Evolutionary conservation across 2,329 filamentous ascomycete species (phyloP).

Genomic region (Pseudogymnoascus sp.): DNA sequence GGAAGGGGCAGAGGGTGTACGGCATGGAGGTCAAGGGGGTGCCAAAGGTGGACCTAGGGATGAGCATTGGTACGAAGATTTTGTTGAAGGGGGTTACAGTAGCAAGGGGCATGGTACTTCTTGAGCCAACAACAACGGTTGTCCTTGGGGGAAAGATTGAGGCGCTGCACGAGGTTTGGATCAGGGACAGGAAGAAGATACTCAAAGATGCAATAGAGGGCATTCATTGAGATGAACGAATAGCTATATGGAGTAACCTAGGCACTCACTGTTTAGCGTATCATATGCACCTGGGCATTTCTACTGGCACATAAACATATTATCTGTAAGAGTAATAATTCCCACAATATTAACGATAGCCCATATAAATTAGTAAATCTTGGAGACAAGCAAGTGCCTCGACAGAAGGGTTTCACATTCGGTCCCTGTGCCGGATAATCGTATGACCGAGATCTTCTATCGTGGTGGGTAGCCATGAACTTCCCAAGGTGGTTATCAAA

Average conservation of each 20-base stretch:
- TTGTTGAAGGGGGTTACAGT: slow-evolving; percentile 61
- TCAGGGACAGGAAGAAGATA: slow-evolving; percentile 58
- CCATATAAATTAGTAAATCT: neutral
- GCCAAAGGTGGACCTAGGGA: slow-evolving; percentile 55
- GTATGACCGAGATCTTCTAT: slow-evolving; percentile 8
- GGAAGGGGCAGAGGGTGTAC: slow-evolving; percentile 57
- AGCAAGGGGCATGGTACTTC: slow-evolving; percentile 67
- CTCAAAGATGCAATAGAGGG: slow-evolving; percentile 52
- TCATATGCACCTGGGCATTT: neutral
- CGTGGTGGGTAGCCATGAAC: slow-evolving; percentile 1
- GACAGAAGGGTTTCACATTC: neutral
- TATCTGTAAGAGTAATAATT: neutral
- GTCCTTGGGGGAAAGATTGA: slow-evolving; percentile 86
- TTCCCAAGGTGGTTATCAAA: slow-evolving; percentile 6
- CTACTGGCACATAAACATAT: neutral
- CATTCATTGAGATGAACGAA: neutral
- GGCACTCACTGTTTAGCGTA: neutral
- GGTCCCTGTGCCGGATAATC: slow-evolving; percentile 2
- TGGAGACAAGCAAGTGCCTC: neutral
- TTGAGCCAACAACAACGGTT: slow-evolving; percentile 61
- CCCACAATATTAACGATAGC: neutral
- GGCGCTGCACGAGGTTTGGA: slow-evolving; percentile 69
- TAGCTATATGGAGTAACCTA: neutral
- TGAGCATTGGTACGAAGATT: slow-evolving; percentile 75
- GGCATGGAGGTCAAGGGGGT: slow-evolving; percentile 65